Conservation (phyloP, 108 stramenopile species). For the Tribonema minus region DNA sequence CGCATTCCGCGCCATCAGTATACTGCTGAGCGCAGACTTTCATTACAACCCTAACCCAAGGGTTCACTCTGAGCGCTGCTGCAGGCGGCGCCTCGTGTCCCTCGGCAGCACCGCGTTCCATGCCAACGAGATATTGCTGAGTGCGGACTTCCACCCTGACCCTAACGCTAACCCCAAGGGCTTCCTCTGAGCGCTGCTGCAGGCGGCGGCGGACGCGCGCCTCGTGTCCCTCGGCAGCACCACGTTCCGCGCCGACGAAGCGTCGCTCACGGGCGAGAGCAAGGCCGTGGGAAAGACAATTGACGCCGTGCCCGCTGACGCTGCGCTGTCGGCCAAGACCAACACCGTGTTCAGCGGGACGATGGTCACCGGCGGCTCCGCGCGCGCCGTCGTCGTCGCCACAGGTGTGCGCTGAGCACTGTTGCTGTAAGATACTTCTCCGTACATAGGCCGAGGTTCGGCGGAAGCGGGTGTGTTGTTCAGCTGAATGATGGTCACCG, state of each 20-base stretch:
- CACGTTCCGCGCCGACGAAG: constrained; percentile 56
- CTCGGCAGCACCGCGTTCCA: constrained; percentile 60
- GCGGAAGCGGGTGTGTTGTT: too few species aligned
- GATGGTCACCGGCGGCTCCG: constrained; percentile 80
- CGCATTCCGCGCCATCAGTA: constrained; percentile 52
- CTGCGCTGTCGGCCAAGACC: constrained; percentile 61
- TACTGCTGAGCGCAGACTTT: constrained; percentile 59
- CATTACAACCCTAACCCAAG: too few species aligned
- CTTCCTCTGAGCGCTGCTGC: too few species aligned
- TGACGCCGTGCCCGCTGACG: constrained; percentile 44
- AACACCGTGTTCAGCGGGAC: constrained; percentile 92
- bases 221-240: constrained; percentile 59
- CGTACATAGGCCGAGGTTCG: too few species aligned
- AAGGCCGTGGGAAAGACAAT: constrained; percentile 47
- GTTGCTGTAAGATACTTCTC: too few species aligned
- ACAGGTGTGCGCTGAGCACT: too few species aligned
- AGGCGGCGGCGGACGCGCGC: constrained; percentile 40
- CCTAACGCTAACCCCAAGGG: too few species aligned
- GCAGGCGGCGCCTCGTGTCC: constrained; percentile 36
- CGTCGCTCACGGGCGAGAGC: constrained; percentile 60
- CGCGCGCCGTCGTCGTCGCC: constrained; percentile 76
- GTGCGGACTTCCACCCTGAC: too few species aligned
- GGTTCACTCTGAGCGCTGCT: too few species aligned
- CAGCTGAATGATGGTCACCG: constrained; percentile 83
- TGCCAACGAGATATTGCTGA: constrained; percentile 54